Percentiles rank a stretch among this genome's conserved stretches.
These are phyloP conservation scores for Ceratocystis lukuohia DNA, from an alignment of 2,329 filamentous ascomycete genomes.

Conservation along the genomic window DNA sequence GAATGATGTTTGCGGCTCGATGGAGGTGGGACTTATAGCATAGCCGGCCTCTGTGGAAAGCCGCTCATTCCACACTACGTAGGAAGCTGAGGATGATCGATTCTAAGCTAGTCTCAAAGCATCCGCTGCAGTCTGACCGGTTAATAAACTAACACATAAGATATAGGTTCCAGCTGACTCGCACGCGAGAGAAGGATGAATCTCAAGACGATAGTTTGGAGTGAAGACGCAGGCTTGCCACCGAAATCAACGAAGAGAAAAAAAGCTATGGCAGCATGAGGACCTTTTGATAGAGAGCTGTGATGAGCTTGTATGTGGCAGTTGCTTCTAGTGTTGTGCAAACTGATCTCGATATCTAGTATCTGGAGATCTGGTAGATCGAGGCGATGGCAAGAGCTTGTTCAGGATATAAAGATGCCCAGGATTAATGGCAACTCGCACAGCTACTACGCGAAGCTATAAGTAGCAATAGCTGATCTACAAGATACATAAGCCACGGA, in stretches of 20 bases:
- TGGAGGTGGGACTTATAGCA: not conserved
- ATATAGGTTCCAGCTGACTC: not conserved
- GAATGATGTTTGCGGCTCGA: not conserved
- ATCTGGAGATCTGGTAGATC: not conserved
- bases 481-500: too few species aligned
- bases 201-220: too few species aligned
- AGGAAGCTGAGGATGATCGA: not conserved
- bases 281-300: too few species aligned
- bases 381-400: not conserved
- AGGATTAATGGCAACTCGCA: too few species aligned
- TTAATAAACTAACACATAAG: not conserved
- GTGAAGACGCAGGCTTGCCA: not conserved
- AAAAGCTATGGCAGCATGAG: too few species aligned
- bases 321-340: not conserved
- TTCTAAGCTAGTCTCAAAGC: conserved; percentile 1
- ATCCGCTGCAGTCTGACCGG: not conserved
- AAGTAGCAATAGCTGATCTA: too few species aligned
- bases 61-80: not conserved
- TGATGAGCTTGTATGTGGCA: not conserved
- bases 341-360: not conserved
- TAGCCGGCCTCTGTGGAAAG: not conserved
- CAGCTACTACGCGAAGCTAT: too few species aligned
- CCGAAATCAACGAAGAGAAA: not conserved
- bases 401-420: not conserved
- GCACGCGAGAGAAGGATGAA: not conserved